Percentiles rank a stretch among this genome's conserved stretches.
Evolutionary conservation across 176 grass and related monocot genomes (phyloP).

Genomic region (Guadua angustifolia): DNA sequence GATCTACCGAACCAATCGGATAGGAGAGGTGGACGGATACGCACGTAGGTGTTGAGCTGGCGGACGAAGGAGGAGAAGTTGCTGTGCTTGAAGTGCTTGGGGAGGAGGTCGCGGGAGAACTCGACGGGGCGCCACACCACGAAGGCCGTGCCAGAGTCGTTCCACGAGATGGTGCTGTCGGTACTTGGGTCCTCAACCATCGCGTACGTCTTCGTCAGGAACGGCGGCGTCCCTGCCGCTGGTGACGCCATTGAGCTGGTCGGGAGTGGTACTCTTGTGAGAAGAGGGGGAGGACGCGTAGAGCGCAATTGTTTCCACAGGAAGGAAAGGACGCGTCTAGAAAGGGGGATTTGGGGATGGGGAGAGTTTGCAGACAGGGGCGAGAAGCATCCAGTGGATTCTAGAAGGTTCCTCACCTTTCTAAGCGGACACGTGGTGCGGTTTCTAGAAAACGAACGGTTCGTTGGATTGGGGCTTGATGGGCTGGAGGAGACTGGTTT

Average conservation of each 20-base stretch:
- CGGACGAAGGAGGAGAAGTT: slow-evolving; percentile 94
- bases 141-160: slow-evolving; percentile 61
- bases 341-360: slow-evolving; percentile 31
- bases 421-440: slow-evolving; percentile 23
- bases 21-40: neutral
- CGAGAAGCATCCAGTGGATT: slow-evolving; percentile 62
- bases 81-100: slow-evolving; percentile 94
- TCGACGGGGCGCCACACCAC: slow-evolving; percentile 70
- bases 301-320: slow-evolving; percentile 27
- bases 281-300: neutral
- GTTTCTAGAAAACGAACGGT: slow-evolving; percentile 44
- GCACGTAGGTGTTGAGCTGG: slow-evolving; percentile 91
- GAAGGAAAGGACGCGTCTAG: slow-evolving; percentile 23
- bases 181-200: slow-evolving; percentile 63
- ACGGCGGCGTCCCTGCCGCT: slow-evolving; percentile 59
- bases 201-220: slow-evolving; percentile 73
- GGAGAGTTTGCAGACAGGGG: slow-evolving; percentile 24
- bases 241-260: slow-evolving; percentile 45
- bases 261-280: neutral
- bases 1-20: slow-evolving; percentile 20
- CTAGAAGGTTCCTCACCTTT: slow-evolving; percentile 53
- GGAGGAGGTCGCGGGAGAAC: slow-evolving; percentile 89
- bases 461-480: neutral
- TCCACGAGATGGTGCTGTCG: slow-evolving; percentile 74
- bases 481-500: neutral